phyloP scores from a whole-genome alignment of 164 flowering plant genomes.

The Kalanchoe fedtschenkoi region DNA sequence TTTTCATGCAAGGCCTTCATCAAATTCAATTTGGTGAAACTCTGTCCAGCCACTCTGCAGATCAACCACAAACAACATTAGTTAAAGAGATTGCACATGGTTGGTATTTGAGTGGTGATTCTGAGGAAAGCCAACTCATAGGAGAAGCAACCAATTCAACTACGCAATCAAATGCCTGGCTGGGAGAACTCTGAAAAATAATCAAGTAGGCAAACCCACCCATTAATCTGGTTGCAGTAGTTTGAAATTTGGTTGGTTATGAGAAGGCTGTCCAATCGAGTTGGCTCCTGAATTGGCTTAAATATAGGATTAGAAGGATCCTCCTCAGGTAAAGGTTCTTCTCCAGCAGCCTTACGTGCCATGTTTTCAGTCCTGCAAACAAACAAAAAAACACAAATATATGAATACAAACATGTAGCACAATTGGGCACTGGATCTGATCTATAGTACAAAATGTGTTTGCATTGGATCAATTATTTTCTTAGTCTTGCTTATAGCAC shows the following conservation, averaged over 20 bases:
- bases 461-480: background rate
- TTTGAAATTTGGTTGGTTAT: slow-evolving; percentile 53
- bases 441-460: too few relatives aligned
- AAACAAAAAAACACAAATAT: slow-evolving; percentile 1
- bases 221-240: slow-evolving; percentile 93
- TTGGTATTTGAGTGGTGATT: background rate
- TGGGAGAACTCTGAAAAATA: background rate
- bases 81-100: background rate
- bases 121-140: too few relatives aligned
- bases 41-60: slow-evolving; percentile 84
- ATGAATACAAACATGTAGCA: too few relatives aligned
- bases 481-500: background rate
- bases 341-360: slow-evolving; percentile 88
- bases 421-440: too few relatives aligned
- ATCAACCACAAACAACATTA: background rate
- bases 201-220: slow-evolving; percentile 37
- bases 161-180: background rate
- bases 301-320: slow-evolving; percentile 88
- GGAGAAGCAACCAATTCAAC: too few relatives aligned
- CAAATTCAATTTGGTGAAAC: slow-evolving; percentile 71
- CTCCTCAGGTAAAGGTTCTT: slow-evolving; percentile 93
- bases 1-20: slow-evolving; percentile 79
- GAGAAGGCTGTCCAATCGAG: slow-evolving; percentile 79
- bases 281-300: slow-evolving; percentile 89
- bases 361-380: slow-evolving; percentile 69